phyloP scores from a whole-genome alignment of 371 early-diverging fungal species.

The Cokeromyces recurvatus region DNA sequence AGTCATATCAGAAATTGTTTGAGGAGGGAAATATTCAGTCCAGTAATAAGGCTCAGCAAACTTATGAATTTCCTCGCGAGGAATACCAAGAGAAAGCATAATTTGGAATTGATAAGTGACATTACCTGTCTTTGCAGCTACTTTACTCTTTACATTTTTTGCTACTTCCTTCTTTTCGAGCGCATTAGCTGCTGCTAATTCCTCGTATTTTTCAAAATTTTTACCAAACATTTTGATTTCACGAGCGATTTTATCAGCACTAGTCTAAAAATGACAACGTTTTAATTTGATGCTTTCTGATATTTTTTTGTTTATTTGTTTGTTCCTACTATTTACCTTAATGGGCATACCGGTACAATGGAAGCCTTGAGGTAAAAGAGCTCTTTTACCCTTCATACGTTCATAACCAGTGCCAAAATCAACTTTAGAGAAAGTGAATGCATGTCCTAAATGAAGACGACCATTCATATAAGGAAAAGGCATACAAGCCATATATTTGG shows the following conservation, averaged over 20 bases:
- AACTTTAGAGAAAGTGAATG: slow-evolving; percentile 96
- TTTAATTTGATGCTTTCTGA: background rate
- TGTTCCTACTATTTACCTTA: slow-evolving; percentile 58
- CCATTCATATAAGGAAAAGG: slow-evolving; percentile 99
- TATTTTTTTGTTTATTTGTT: background rate
- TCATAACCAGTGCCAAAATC: slow-evolving; percentile 97
- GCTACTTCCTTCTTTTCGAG: slow-evolving; percentile 41
- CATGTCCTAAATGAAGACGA: slow-evolving; percentile 98
- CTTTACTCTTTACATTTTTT: slow-evolving; percentile 82
- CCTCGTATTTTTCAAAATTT: slow-evolving; percentile 64
- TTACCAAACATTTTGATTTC: slow-evolving; percentile 95
- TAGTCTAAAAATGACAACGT: slow-evolving; percentile 70
- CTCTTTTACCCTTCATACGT: slow-evolving; percentile 92
- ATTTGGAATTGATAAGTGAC: slow-evolving; percentile 95
- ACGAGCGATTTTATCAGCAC: slow-evolving; percentile 96
- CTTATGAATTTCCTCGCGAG: slow-evolving; percentile 83
- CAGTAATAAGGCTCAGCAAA: slow-evolving; percentile 97
- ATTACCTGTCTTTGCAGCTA: slow-evolving; percentile 82
- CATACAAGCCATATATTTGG: slow-evolving; percentile 97
- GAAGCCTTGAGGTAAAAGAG: slow-evolving; percentile 98
- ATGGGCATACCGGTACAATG: slow-evolving; percentile 99
- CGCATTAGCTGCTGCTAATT: slow-evolving; percentile 42
- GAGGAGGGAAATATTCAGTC: slow-evolving; percentile 96
- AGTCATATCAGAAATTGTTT: slow-evolving; percentile 80
- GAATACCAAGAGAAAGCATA: slow-evolving; percentile 91